Evolutionary conservation across 176 grass and related monocot species (phyloP), one percentile per base, ranked within the genome.

Genomic region (Bromus sterilis): DNA sequence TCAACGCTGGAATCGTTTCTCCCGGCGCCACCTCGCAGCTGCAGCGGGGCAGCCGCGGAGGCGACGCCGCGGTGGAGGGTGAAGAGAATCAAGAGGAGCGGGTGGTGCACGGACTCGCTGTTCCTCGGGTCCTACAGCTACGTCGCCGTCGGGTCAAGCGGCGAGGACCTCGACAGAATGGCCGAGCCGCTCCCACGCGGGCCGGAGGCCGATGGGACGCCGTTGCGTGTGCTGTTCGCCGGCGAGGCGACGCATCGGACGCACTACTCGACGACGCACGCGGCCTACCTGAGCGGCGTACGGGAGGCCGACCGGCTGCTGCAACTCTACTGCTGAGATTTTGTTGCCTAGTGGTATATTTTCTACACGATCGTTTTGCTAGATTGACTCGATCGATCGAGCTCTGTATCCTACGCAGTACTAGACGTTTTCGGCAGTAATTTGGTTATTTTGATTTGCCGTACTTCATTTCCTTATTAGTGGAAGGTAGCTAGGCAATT

Each of bases 101-200:
- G 69, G 77, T 98, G 95, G 95, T 90, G 68, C 12, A 72, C 83
- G 62, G 83, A 94, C 92, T 81, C 88, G 11, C 79, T 94, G 25
- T 94, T 98, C 75, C 71, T 92, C 5, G 95, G 95, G 12, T 94
- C 95, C 34, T 98, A 98, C 71, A 98, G 92, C 83, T 98, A 94
- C 77, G 92, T 98, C 56, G 89, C 92, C 34, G 88, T 89, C 57
- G 92, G 83, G 21, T 98, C 95, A 3, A 86, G 95, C 86, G 86
- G 88, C 3, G 83, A 89, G 9, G 92, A 98, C 59, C 78, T 93
- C 32, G 95, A 93, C 55, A 49, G 36, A 35, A 98, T 98, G 95
- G 90, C 95, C 20, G 92, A 98, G 63, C 92, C 95, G 4, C 81
- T 98, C 64, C 92, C 87, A 35, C 78, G 33, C 43, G 40, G 11